Evolutionary conservation across 2,329 filamentous ascomycete species (phyloP).

Genomic region (Colletotrichum paranaense): DNA sequence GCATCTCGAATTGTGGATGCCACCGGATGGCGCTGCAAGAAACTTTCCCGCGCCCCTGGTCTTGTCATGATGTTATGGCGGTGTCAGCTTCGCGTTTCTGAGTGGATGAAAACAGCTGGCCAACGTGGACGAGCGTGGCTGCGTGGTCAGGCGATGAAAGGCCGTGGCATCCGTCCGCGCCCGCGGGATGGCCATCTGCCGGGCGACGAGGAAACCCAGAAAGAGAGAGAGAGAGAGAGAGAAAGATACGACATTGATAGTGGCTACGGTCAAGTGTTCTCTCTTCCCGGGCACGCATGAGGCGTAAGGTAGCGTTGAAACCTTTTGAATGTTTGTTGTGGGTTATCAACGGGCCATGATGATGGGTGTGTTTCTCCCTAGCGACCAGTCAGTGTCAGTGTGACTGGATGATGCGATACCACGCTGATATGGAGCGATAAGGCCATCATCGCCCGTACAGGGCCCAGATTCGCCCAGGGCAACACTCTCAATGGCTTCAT

Average conservation of each 20-base stretch:
- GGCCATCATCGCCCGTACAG: neutral
- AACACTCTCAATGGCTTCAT: neutral
- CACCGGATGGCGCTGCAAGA: neutral
- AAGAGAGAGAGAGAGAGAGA: neutral
- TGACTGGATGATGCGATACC: neutral
- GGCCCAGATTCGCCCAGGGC: neutral
- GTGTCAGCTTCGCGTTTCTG: constrained; percentile 26
- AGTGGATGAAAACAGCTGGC: constrained; percentile 29
- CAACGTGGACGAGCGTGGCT: constrained; percentile 32
- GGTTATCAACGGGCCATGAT: constrained; percentile 3
- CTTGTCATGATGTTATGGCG: constrained; percentile 23
- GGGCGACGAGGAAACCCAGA: neutral
- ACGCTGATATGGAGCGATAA: constrained; percentile 7
- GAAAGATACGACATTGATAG: neutral
- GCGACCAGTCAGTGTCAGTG: neutral
- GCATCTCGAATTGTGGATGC: neutral
- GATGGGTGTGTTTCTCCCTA: neutral
- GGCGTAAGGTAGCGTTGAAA: constrained; percentile 1
- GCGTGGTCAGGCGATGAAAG: constrained; percentile 26
- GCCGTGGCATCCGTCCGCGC: constrained; percentile 14
- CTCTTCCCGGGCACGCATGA: neutral
- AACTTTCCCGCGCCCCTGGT: neutral
- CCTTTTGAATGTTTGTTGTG: neutral
- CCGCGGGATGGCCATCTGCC: constrained; percentile 28
- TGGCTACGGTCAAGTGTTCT: neutral